These are phyloP conservation scores for Suhomyces prunicola DNA, from an alignment of 805 yeast species.

Conservation along the genomic window DNA sequence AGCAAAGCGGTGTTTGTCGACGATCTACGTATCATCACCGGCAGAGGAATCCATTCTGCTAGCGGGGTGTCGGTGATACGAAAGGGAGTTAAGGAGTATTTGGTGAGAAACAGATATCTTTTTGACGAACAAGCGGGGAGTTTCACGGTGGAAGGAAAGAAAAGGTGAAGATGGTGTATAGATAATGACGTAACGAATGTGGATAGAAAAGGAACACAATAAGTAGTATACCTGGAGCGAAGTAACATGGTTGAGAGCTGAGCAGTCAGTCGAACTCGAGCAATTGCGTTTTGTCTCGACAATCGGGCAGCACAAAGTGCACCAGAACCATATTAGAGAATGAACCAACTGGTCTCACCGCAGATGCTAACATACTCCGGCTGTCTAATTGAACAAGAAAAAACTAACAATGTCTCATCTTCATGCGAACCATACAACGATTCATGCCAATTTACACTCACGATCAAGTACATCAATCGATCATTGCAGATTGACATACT, in stretches of 20 bases:
- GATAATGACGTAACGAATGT: not conserved
- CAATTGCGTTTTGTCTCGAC: not conserved
- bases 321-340: not conserved
- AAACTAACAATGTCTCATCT: too few relatives aligned
- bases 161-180: not conserved
- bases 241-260: too few relatives aligned
- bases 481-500: too few relatives aligned
- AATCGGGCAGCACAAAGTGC: too few relatives aligned
- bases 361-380: not conserved
- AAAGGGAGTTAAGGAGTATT: conserved; percentile 36
- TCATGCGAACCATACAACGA: too few relatives aligned
- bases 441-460: too few relatives aligned
- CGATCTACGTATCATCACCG: conserved; percentile 54
- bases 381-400: too few relatives aligned
- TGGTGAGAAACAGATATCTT: conserved; percentile 36
- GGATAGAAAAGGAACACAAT: not conserved
- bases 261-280: too few relatives aligned
- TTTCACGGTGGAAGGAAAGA: conserved; percentile 41
- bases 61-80: conserved; percentile 54
- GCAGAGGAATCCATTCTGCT: conserved; percentile 67
- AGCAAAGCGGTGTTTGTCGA: conserved; percentile 38
- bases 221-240: not conserved
- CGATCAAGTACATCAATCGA: too few relatives aligned
- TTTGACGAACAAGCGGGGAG: conserved; percentile 47
- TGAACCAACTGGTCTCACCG: too few relatives aligned